Evolutionary conservation across 192 early-diverging fungal species (phyloP), one percentile per base, ranked within the genome.

Genomic region (Coemansia sp.): DNA sequence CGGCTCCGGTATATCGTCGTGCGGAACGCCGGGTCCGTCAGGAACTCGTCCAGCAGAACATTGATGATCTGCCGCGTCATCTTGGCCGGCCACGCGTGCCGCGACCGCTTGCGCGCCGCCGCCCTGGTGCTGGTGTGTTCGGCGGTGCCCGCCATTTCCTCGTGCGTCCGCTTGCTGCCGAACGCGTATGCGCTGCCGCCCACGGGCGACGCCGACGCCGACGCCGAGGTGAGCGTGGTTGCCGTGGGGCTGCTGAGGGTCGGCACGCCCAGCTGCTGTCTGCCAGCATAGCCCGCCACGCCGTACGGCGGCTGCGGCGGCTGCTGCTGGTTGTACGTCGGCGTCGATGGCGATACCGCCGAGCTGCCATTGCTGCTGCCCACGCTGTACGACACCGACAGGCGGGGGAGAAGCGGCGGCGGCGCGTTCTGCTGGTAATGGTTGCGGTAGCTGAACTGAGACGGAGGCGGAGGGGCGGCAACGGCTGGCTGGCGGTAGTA

Each of bases 1-100:
- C 78, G 78, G 55, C 78, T 81, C 5, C 78, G 66, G 61, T 81
- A 81, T n/a, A 81, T 81, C 13, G 73, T 81, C 7, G 78, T 81
- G 43, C 69, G 78, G 70, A 68, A 81, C 17, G 60, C 44, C 1
- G 78, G 58, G 67, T 72, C 66, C 25, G 42, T 60, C 0, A 81
- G 73, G 40, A 81, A 81, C 73, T 81, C 78, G 66, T 75, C 69
- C 54, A 81, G 50, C 16, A 81, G 67, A 32, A 81, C 78, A 50
- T 81, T 81, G 60, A 75, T 81, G 7, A 81, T 81, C 37, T 81
- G 67, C 39, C 78, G 63, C 1, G 78, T 81, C 73, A 72, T 75
- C 37, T 74, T 67, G 10, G 73, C 67, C 0, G 78, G 73, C 78
- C 78, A 81, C 9, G 78, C 78, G 60, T 81, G 65, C 5, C 78